Conservation (phyloP, 176 grass and related monocot genomes). For the Leersia perrieri region DNA sequence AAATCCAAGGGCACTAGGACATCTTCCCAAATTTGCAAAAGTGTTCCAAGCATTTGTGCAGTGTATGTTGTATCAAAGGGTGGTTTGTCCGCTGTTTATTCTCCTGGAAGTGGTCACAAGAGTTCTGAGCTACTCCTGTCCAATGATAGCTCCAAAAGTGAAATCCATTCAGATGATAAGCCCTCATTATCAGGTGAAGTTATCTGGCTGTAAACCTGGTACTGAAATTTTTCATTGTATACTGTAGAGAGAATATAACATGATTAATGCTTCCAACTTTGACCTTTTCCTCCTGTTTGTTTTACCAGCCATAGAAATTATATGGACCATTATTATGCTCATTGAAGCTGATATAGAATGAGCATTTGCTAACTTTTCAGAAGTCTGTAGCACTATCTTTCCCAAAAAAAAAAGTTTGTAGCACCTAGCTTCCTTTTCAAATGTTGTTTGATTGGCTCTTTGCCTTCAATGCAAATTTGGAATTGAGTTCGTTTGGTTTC, state of each 20-base stretch:
- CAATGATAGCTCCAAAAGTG: constrained; percentile 29
- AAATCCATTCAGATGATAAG: constrained; percentile 29
- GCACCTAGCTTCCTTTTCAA: constrained; percentile 25
- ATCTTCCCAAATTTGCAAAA: constrained; percentile 37
- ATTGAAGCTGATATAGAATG: not conserved
- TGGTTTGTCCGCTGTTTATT: constrained; percentile 43
- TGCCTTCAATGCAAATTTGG: constrained; percentile 17
- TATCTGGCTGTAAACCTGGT: not conserved
- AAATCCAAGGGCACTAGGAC: constrained; percentile 37
- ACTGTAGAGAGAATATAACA: not conserved
- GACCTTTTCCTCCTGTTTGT: constrained; percentile 11
- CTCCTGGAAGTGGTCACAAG: constrained; percentile 30
- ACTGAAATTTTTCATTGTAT: not conserved
- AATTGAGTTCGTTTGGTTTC: constrained; percentile 1
- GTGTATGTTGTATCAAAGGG: constrained; percentile 54
- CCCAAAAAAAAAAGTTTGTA: no score
- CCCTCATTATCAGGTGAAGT: constrained; percentile 40
- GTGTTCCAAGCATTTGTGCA: constrained; percentile 48
- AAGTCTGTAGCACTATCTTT: constrained; percentile 19
- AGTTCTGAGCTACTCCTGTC: constrained; percentile 12
- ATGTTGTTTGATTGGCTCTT: not conserved
- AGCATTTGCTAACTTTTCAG: constrained; percentile 7
- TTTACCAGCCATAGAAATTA: constrained; percentile 5
- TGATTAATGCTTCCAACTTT: constrained; percentile 8
- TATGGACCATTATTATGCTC: constrained; percentile 24